Conservation (phyloP, 208 protist genomes). For the Acanthamoeba pearcei region DNA sequence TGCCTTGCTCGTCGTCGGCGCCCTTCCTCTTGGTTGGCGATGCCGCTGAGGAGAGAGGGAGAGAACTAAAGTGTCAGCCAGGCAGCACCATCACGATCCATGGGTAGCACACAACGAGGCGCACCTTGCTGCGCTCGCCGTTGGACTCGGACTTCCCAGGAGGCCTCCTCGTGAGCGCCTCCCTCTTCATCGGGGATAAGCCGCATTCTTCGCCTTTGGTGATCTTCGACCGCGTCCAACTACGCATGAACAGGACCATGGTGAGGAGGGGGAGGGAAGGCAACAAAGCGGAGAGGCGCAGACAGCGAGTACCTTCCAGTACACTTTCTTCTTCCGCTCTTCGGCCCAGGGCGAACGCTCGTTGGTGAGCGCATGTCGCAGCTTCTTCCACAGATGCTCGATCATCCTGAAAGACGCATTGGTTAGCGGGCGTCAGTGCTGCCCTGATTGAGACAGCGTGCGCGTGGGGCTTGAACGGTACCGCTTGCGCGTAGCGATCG, state of each 20-base stretch:
- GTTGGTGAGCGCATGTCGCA: slow-evolving; percentile 15
- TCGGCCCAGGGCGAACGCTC: slow-evolving; percentile 64
- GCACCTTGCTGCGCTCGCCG: background rate
- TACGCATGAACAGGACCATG: background rate
- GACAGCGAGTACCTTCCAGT: slow-evolving; percentile 36
- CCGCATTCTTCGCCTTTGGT: background rate
- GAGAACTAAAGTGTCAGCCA: background rate
- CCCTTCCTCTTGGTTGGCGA: background rate
- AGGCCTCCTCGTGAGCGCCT: slow-evolving; percentile 10
- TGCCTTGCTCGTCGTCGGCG: background rate
- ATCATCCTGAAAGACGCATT: background rate
- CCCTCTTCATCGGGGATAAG: slow-evolving; percentile 3
- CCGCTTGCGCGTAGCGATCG: background rate
- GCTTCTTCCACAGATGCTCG: slow-evolving; percentile 60
- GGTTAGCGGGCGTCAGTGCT: background rate
- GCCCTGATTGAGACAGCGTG: background rate
- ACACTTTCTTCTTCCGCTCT: background rate
- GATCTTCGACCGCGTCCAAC: slow-evolving; percentile 52
- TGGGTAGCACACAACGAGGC: background rate
- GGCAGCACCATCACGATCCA: background rate
- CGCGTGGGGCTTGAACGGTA: background rate
- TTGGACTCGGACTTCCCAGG: slow-evolving; percentile 10
- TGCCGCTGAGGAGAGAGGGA: background rate
- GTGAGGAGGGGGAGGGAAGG: too few relatives aligned
- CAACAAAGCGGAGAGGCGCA: too few relatives aligned